Evolutionary conservation across 768 basidiomycete genomes (phyloP).

Genomic region (Atractiella rhizophila): DNA sequence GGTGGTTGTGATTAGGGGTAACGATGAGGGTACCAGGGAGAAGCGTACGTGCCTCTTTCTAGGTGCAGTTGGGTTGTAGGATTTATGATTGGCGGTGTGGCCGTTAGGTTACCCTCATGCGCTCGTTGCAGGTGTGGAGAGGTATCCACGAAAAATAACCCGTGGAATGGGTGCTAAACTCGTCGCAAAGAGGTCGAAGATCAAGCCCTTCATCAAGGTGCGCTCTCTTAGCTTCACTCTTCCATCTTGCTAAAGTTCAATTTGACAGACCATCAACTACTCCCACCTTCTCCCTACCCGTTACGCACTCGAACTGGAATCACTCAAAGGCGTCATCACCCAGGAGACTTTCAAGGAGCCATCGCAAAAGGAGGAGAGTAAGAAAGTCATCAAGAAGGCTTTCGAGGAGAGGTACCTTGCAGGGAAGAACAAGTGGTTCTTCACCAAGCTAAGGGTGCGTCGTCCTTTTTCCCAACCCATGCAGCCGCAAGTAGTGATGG

Average conservation of each 20-base stretch:
- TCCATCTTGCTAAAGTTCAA: too few species aligned
- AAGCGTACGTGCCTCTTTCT: background rate
- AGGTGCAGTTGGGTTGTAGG: background rate
- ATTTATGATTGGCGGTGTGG: background rate
- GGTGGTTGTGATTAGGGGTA: slow-evolving; percentile 81
- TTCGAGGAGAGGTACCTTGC: slow-evolving; percentile 78
- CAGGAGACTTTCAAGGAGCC: slow-evolving; percentile 93
- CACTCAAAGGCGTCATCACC: slow-evolving; percentile 60
- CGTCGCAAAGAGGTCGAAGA: slow-evolving; percentile 67
- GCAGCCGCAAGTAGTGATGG: too few species aligned
- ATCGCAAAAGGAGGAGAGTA: slow-evolving; percentile 42
- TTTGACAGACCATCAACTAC: slow-evolving; percentile 65
- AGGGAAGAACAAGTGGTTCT: slow-evolving; percentile 98
- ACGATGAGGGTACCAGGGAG: background rate
- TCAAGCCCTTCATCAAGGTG: slow-evolving; percentile 99
- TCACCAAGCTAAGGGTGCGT: slow-evolving; percentile 26
- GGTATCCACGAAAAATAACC: slow-evolving; percentile 93
- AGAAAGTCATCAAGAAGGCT: slow-evolving; percentile 87
- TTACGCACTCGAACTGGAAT: slow-evolving; percentile 88
- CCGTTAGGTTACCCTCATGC: slow-evolving; percentile 62
- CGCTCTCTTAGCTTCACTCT: slow-evolving; percentile 5
- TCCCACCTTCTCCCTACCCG: slow-evolving; percentile 98
- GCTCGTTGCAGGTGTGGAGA: slow-evolving; percentile 91
- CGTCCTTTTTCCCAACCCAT: background rate
- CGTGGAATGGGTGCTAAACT: slow-evolving; percentile 94